These are phyloP conservation scores for Colletotrichum salicis DNA, from an alignment of 2,329 filamentous ascomycete genomes.

Conservation along the genomic window DNA sequence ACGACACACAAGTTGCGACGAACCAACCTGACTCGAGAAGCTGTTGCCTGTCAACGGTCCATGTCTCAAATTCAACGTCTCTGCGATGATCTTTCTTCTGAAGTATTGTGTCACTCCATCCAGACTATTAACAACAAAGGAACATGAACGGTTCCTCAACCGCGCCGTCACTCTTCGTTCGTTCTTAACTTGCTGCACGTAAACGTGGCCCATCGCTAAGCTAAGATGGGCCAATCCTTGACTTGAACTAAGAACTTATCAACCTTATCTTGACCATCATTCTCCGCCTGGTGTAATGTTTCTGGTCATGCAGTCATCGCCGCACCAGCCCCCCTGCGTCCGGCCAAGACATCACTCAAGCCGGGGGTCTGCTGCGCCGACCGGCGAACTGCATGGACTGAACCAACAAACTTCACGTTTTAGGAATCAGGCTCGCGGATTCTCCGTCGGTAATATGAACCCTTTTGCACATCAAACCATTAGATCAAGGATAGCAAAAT, in stretches of 20 bases:
- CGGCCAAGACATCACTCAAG: neutral
- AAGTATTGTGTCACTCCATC: no score
- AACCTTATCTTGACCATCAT: no score
- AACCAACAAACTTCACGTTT: neutral
- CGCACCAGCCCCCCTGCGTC: neutral
- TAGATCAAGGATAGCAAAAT: neutral
- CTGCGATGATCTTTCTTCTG: neutral
- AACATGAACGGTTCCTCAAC: no score
- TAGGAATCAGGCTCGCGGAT: neutral
- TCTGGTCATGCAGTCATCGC: neutral
- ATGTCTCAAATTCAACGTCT: neutral
- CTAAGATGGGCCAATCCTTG: neutral
- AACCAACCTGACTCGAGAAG: neutral
- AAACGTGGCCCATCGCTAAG: neutral
- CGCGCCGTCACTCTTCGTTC: no score
- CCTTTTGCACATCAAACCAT: neutral
- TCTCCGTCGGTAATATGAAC: neutral
- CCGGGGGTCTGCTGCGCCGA: neutral
- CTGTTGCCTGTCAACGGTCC: neutral
- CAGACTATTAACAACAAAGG: no score
- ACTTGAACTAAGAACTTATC: no score
- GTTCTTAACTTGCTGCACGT: no score
- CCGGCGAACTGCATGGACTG: neutral
- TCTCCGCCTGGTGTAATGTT: neutral
- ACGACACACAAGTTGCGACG: neutral